Base-by-base conservation (phyloP, 768 basidiomycete species). In the Lactarius pseudohatsudake region DNA sequence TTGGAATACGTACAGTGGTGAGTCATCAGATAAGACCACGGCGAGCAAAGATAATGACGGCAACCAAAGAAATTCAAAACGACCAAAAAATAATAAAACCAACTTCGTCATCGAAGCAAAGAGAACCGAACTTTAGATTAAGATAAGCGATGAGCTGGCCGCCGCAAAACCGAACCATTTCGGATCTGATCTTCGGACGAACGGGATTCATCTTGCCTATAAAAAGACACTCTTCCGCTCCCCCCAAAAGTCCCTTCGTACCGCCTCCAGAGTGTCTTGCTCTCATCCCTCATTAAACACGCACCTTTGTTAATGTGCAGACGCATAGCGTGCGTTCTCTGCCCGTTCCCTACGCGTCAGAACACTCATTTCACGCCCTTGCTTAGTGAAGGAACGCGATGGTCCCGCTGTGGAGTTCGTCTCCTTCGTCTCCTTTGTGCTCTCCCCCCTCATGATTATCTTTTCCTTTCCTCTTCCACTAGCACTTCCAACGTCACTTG, bases 401-500 rank as follows among this genome's bases (percentile, higher is more conserved):
- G 90, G 90, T 77, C 79, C 62, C 82, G 80, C 66, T 92, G 90
- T 75, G 86, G 86, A 72, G 90, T 91, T 76, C 62, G 77, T 61
- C 28, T 40, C 50, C 40, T 65, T 45, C 58, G 64, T 47, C 28
- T 57, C 11, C 20, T 32, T 30, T 53, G 22, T 53, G 36, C 43
- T 57, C 53, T 36, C 55, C 20, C 2, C 54, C 34, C 15, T 36
- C 54, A 50, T 60, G 40, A 57, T 28, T 20, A 15, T 54, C 26
- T 45, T 55, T 43, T 57, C 41, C 22, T 41, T 57, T 20, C 64
- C 10, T 41, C 30, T 55, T 64, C 30, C 68, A 16, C 43, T 67
- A 92, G 90, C 90, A 92, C 74, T 92, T 91, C 74, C 90, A 91
- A 76, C 85, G 90, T 61, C 90, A 90, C 69, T 75, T 86, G 45